Evolutionary conservation across 2,329 filamentous ascomycete genomes (phyloP).

Genomic region (Ophiostoma tasmaniense): DNA sequence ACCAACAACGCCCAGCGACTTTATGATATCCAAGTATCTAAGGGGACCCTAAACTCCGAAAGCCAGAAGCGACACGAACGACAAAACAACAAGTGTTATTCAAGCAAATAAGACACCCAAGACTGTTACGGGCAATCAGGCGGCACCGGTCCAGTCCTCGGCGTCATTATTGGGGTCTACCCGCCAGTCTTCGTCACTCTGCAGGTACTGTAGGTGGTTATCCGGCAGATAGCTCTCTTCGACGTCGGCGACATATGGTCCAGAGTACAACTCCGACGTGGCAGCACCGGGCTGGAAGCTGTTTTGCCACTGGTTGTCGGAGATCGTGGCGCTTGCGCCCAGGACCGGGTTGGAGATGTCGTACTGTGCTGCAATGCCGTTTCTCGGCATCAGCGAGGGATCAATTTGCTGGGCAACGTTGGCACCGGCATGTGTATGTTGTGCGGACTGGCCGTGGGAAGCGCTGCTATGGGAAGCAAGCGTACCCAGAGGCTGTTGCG

Average conservation of each 20-base stretch:
- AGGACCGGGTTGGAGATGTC: slow-evolving; percentile 22
- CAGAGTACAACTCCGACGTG: slow-evolving; percentile 16
- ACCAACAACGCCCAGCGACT: background rate
- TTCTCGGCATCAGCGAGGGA: slow-evolving; percentile 23
- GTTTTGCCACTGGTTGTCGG: slow-evolving; percentile 14
- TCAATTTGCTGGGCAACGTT: slow-evolving; percentile 26
- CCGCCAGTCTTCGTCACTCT: slow-evolving; percentile 25
- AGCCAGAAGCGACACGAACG: background rate
- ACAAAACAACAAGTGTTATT: background rate
- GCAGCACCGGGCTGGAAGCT: slow-evolving; percentile 14
- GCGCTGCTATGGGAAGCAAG: slow-evolving; percentile 1
- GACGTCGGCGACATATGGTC: slow-evolving; percentile 24
- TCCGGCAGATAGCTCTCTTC: slow-evolving; percentile 24
- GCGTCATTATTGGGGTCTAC: slow-evolving; percentile 22
- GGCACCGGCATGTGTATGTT: background rate
- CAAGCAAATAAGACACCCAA: background rate
- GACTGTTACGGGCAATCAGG: background rate
- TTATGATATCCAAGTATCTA: background rate
- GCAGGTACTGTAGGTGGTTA: slow-evolving; percentile 19
- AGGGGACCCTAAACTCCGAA: background rate
- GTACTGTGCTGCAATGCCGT: slow-evolving; percentile 18
- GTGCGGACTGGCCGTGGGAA: slow-evolving; percentile 9
- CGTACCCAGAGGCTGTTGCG: background rate
- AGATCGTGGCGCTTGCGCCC: background rate
- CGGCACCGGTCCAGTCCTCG: slow-evolving; percentile 21